Conservation (phyloP, 805 yeast species). For the Schwanniomyces polymorphus region DNA sequence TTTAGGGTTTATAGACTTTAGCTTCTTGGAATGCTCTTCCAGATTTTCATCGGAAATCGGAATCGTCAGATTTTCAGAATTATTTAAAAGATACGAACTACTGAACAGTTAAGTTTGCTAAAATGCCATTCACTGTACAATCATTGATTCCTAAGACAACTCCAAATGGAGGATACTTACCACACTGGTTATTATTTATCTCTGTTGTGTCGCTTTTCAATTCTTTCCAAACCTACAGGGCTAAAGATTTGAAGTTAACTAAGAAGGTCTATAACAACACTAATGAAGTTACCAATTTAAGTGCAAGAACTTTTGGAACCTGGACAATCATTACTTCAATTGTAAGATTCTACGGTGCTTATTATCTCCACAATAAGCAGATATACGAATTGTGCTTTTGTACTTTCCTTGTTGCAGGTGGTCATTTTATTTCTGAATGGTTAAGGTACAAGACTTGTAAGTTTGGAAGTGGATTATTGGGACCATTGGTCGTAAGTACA, state of each 20-base stretch:
- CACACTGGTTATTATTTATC: conserved; percentile 46
- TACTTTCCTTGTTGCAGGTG: conserved; percentile 78
- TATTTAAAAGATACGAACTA: no score
- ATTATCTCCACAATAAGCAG: conserved; percentile 59
- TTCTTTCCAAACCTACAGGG: conserved; percentile 79
- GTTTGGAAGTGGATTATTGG: conserved; percentile 83
- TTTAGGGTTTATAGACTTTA: no score
- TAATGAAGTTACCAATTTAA: conserved; percentile 51
- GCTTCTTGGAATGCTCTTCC: no score
- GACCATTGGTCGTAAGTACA: conserved; percentile 81
- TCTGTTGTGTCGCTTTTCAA: conserved; percentile 92
- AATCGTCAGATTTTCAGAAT: no score
- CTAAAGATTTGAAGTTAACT: conserved; percentile 68
- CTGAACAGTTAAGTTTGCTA: no score
- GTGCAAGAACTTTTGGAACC: conserved; percentile 98
- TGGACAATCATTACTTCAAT: conserved; percentile 91
- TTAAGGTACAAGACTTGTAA: conserved; percentile 73
- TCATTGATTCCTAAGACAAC: conserved; percentile 15
- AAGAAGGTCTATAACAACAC: conserved; percentile 76
- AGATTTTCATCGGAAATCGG: no score
- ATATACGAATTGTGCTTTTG: conserved; percentile 77
- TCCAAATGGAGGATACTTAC: conserved; percentile 30
- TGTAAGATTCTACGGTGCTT: conserved; percentile 86
- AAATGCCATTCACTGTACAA: conserved; percentile 6
- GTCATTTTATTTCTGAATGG: conserved; percentile 86